Conservation (phyloP, 148 eudicot species). For the Vaccinium myrtillus region DNA sequence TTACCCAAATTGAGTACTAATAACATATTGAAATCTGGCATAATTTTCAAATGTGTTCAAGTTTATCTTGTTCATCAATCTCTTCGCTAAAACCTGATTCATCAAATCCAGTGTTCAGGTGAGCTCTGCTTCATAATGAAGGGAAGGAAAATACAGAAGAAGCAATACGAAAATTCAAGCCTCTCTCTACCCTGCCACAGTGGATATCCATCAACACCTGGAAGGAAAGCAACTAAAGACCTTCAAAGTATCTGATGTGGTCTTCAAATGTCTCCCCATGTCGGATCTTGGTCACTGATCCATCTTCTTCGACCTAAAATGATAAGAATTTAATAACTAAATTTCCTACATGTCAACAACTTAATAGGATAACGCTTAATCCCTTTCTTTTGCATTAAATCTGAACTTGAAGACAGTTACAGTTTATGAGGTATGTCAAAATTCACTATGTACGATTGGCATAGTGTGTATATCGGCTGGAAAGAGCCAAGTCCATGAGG, state of each 20-base stretch:
- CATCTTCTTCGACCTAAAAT: constrained; percentile 69
- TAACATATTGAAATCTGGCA: too few species aligned
- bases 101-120: neutral
- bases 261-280: constrained; percentile 84
- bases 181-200: neutral
- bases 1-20: too few species aligned
- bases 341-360: neutral
- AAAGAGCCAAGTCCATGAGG: neutral
- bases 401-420: neutral
- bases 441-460: neutral
- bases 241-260: constrained; percentile 69
- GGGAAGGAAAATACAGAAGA: neutral
- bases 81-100: neutral
- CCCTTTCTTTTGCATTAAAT: neutral
- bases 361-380: neutral
- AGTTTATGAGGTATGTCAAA: neutral
- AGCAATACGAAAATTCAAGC: neutral
- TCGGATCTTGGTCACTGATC: constrained; percentile 71
- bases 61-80: too few species aligned
- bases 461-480: neutral
- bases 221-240: constrained; percentile 34
- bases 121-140: neutral
- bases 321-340: neutral
- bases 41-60: too few species aligned
- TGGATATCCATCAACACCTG: neutral